Conservation (phyloP, 805 yeast species). For the Ogataea saltuana region DNA sequence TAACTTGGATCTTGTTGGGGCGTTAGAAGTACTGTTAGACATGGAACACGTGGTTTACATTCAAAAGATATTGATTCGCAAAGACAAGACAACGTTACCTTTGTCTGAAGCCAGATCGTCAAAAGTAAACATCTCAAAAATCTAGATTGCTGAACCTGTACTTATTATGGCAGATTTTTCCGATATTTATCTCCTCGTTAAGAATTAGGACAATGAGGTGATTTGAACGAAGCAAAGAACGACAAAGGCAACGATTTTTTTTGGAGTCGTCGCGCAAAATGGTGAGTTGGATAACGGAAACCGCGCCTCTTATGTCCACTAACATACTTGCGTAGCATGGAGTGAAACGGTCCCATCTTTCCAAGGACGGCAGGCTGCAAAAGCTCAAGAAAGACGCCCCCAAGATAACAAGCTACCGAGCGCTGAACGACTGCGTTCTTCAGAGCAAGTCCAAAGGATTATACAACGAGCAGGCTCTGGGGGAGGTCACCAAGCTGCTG, state of each 20-base stretch:
- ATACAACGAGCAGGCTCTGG: slow-evolving; percentile 44
- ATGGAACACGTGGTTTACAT: too few relatives aligned
- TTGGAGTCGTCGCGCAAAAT: too few relatives aligned
- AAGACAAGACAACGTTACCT: too few relatives aligned
- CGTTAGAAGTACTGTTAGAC: too few relatives aligned
- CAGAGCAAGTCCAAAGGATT: slow-evolving; percentile 29
- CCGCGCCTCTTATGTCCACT: background rate
- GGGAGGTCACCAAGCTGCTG: slow-evolving; percentile 57
- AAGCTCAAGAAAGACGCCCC: slow-evolving; percentile 59
- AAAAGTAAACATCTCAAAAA: background rate
- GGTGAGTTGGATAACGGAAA: background rate
- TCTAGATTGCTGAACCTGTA: background rate
- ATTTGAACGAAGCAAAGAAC: background rate
- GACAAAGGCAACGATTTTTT: too few relatives aligned
- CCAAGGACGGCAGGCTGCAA: slow-evolving; percentile 53
- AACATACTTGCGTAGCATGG: slow-evolving; percentile 53
- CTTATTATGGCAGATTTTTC: slow-evolving; percentile 6
- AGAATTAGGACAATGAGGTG: background rate
- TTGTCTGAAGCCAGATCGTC: too few relatives aligned
- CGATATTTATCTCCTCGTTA: background rate
- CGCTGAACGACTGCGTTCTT: slow-evolving; percentile 47
- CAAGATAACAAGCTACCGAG: slow-evolving; percentile 58
- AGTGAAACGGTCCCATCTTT: slow-evolving; percentile 57
- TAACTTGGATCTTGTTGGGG: slow-evolving; percentile 47
- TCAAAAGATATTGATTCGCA: too few relatives aligned